Evolutionary conservation across 495 filamentous ascomycete species (phyloP).

Genomic region (Penicillium coffeae): DNA sequence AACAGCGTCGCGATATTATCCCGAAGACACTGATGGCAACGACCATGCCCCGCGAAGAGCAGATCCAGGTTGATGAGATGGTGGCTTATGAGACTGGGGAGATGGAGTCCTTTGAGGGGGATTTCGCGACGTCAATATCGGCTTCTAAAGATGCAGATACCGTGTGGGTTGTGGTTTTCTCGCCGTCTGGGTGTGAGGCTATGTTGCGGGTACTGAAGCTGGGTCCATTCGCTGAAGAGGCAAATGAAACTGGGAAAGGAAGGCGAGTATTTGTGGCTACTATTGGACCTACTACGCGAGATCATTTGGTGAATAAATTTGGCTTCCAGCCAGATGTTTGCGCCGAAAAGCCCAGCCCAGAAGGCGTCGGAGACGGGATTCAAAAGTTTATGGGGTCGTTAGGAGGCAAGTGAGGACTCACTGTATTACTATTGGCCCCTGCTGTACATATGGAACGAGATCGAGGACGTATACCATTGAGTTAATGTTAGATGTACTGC

Average conservation of each 20-base stretch:
- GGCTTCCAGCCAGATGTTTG: slow-evolving; percentile 76
- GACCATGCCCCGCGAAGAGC: slow-evolving; percentile 30
- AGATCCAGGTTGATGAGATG: slow-evolving; percentile 68
- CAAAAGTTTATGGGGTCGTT: slow-evolving; percentile 41
- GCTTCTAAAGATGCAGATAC: slow-evolving; percentile 7
- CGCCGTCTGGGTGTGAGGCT: slow-evolving; percentile 79
- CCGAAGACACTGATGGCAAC: slow-evolving; percentile 66
- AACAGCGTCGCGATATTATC: slow-evolving; percentile 82
- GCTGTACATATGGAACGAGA: background rate
- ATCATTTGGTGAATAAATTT: slow-evolving; percentile 63
- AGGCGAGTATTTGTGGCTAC: slow-evolving; percentile 63
- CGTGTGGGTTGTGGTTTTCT: slow-evolving; percentile 91
- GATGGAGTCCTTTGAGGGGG: slow-evolving; percentile 64
- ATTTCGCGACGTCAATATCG: slow-evolving; percentile 49
- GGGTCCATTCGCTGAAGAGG: slow-evolving; percentile 12
- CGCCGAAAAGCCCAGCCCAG: slow-evolving; percentile 75
- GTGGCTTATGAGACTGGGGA: slow-evolving; percentile 84
- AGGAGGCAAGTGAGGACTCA: background rate
- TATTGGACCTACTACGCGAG: slow-evolving; percentile 91
- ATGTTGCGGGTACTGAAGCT: slow-evolving; percentile 65
- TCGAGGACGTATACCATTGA: no score
- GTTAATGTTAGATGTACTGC: no score
- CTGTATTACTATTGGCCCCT: background rate
- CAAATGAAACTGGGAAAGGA: background rate
- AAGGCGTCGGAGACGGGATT: slow-evolving; percentile 74